Evolutionary conservation across 2,329 filamentous ascomycete genomes (phyloP), one percentile per base, ranked within the genome.

Genomic region (Aureobasidium sp.): DNA sequence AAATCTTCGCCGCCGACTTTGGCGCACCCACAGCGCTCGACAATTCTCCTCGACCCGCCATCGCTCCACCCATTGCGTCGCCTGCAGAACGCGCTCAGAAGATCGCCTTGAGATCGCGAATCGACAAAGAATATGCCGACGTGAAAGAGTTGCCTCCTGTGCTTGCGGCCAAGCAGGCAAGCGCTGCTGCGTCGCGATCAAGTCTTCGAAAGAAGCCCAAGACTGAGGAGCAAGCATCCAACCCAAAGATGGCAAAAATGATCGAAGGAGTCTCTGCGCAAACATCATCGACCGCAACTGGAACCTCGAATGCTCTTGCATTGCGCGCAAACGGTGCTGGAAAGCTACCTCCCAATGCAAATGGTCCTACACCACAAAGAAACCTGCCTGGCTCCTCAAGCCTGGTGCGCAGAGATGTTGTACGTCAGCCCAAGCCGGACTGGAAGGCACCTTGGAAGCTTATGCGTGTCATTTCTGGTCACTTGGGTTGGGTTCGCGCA

Each of bases 391-490:
- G 57, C 29, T 79, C 79, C 29, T 79, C 79, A 62, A 85, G 83
- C 66, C 73, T 89, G 62, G 83, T 88, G 21, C 78, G 85, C 62
- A 81, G 85, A 67, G 84, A 86, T 45, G 84, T 82, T 16, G 82
- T 87, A 60, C 79, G 83, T 67, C 86, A 87, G 67, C 80, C 86
- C 62, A 91, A 87, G 73, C 95, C 95, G 0, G 88, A 97, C 63
- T 99, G 94, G 94, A 94, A 99, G 73, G 85, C 92, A 64, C 95
- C 95, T 13, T 99, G 95, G 94, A 97, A 97, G 82, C 81, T 97
- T 63, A 95, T 96, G 88, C 86, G 94, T 64, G 95, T 99, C 64
- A 96, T 99, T 66, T 96, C 91, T 0, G 94, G 95, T 16, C 94
- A 97, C 73, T 76, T 99, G 68, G 94, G 94, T 30, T 99, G 94